phyloP scores from a whole-genome alignment of 257 asterid genomes.

The Ajuga chamaepitys region DNA sequence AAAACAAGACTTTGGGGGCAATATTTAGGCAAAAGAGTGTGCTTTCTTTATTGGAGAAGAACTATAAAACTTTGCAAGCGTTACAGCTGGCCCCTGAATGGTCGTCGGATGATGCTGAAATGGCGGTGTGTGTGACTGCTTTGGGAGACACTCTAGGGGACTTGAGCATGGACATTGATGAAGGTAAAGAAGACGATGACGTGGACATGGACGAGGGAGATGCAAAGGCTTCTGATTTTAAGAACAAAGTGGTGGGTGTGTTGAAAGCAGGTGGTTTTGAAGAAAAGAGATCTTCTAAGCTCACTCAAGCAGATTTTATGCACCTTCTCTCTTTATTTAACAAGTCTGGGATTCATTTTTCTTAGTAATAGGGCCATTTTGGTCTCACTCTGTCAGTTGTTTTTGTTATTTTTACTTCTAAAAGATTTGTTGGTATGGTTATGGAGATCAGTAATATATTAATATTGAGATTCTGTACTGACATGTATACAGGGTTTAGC shows the following conservation, averaged over 20 bases:
- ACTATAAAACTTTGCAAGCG: slow-evolving; percentile 76
- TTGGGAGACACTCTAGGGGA: slow-evolving; percentile 71
- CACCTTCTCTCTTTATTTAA: slow-evolving; percentile 60
- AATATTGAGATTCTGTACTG: too few relatives aligned
- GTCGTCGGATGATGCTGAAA: slow-evolving; percentile 38
- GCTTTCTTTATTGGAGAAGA: slow-evolving; percentile 72
- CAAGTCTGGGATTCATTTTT: slow-evolving; percentile 78
- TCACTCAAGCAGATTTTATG: slow-evolving; percentile 77
- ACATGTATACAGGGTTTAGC: too few relatives aligned
- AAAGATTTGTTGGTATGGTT: background rate
- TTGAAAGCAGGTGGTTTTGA: slow-evolving; percentile 64
- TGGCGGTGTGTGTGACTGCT: slow-evolving; percentile 53
- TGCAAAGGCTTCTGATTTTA: slow-evolving; percentile 51
- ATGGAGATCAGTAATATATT: too few relatives aligned
- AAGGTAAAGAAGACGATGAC: slow-evolving; percentile 42
- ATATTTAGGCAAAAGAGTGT: slow-evolving; percentile 67
- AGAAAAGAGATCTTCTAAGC: slow-evolving; percentile 73
- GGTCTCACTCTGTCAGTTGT: background rate
- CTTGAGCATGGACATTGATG: slow-evolving; percentile 48
- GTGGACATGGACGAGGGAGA: slow-evolving; percentile 73
- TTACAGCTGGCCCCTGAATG: slow-evolving; percentile 47
- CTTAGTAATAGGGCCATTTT: slow-evolving; percentile 27
- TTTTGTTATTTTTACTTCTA: background rate
- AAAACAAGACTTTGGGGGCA: slow-evolving; percentile 83
- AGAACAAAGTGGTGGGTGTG: slow-evolving; percentile 55